Percentiles rank a stretch among this genome's conserved stretches.
These are phyloP conservation scores for Dunaliella sp. DNA, from an alignment of 139 green algal species.

Conservation along the genomic window DNA sequence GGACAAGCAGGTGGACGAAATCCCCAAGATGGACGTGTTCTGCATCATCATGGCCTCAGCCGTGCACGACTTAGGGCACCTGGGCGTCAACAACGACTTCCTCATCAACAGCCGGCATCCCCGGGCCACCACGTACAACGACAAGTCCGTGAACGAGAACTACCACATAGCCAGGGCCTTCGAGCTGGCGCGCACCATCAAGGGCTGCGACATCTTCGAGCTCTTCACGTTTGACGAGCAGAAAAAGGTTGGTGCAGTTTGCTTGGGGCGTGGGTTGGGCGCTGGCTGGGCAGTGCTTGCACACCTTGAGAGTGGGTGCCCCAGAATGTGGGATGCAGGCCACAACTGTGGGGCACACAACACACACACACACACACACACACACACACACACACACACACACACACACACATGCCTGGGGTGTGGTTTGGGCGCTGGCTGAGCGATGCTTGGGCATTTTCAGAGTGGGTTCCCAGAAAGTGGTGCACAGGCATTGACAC, in stretches of 20 bases:
- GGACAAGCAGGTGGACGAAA: conserved; percentile 28
- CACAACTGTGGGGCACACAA: too few relatives aligned
- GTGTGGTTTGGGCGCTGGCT: too few relatives aligned
- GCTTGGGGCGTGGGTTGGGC: too few relatives aligned
- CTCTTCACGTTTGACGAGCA: conserved; percentile 48
- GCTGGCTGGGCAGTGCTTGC: too few relatives aligned
- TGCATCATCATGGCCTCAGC: conserved; percentile 57
- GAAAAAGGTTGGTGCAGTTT: conserved; percentile 46
- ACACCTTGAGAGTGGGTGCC: too few relatives aligned
- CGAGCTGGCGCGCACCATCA: conserved; percentile 33
- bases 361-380: too few relatives aligned
- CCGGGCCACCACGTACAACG: conserved; percentile 57
- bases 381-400: too few relatives aligned
- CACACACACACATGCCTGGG: too few relatives aligned
- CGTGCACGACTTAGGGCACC: conserved; percentile 64
- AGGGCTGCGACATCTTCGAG: conserved; percentile 44
- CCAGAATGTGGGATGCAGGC: too few relatives aligned
- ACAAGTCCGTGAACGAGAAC: conserved; percentile 64
- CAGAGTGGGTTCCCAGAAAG: too few relatives aligned
- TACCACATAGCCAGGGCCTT: conserved; percentile 56
- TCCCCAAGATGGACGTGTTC: conserved; percentile 55
- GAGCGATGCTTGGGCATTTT: too few relatives aligned
- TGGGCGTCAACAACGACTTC: conserved; percentile 69
- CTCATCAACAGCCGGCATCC: conserved; percentile 56
- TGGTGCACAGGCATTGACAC: too few relatives aligned